phyloP scores from a whole-genome alignment of 139 green algal genomes.

The Auxenochlorella pyrenoidosa region DNA sequence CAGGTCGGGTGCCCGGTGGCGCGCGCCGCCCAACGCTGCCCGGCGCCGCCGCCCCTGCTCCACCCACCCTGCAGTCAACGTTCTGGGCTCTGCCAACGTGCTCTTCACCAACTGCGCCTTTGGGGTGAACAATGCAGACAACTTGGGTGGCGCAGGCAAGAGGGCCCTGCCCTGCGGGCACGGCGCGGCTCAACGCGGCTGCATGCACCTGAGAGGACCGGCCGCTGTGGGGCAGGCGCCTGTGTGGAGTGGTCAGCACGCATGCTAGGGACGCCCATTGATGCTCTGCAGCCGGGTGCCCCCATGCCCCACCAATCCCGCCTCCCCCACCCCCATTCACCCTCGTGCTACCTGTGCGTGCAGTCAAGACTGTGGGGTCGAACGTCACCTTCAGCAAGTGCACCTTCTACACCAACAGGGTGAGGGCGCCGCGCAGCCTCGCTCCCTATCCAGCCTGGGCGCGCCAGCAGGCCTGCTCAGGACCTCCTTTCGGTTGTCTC shows the following conservation, averaged over 20 bases:
- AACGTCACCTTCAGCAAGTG: slow-evolving; percentile 31
- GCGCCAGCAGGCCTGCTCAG: too few species aligned
- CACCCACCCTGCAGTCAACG: slow-evolving; percentile 23
- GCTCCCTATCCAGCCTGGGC: not conserved
- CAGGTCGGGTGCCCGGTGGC: too few species aligned
- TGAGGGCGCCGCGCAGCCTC: not conserved
- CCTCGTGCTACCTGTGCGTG: not conserved
- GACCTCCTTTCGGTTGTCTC: too few species aligned
- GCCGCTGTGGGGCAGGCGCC: too few species aligned
- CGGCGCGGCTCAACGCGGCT: too few species aligned
- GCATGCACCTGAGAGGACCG: too few species aligned
- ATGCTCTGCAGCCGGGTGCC: too few species aligned
- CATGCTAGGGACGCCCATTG: too few species aligned
- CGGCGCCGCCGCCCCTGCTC: too few species aligned
- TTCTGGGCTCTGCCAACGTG: slow-evolving; percentile 38
- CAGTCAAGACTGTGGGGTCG: slow-evolving; percentile 34
- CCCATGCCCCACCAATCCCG: not conserved
- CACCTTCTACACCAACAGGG: slow-evolving; percentile 42
- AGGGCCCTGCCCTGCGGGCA: not conserved
- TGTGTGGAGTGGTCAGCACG: too few species aligned
- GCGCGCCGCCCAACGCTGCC: too few species aligned
- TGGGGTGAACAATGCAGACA: slow-evolving; percentile 45
- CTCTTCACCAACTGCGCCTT: slow-evolving; percentile 46
- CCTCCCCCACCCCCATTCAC: not conserved
- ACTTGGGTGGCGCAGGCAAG: slow-evolving; percentile 13